A percentile compares a stretch with the other conserved stretches of the same genome.
Conservation (phyloP, 106 monocot species). For the Acorus gramineus region DNA sequence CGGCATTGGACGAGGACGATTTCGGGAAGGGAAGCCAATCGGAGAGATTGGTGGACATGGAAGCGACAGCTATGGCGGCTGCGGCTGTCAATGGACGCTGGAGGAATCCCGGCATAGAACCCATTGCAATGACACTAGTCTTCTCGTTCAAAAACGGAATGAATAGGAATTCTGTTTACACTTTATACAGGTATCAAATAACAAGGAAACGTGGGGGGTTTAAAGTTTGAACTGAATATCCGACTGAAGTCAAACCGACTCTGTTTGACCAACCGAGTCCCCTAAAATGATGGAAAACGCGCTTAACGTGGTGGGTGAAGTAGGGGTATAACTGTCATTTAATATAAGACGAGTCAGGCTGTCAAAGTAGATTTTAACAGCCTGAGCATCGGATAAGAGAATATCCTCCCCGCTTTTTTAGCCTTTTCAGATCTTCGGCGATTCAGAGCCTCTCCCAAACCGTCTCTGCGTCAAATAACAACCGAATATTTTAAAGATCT, state of each 20-base stretch:
- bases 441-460: no score
- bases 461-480: no score
- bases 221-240: no score
- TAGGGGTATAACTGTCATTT: no score
- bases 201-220: not conserved
- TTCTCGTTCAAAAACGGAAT: not conserved
- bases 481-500: no score
- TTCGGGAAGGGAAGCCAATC: slow-evolving; percentile 32
- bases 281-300: not conserved
- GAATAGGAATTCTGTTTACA: no score
- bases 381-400: not conserved
- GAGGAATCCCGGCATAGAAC: slow-evolving; percentile 47
- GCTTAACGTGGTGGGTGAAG: not conserved
- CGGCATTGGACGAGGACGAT: slow-evolving; percentile 1
- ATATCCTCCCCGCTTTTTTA: no score
- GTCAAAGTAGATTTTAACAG: slow-evolving; percentile 10
- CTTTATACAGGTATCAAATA: no score
- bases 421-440: no score
- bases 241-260: no score
- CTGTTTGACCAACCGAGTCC: no score
- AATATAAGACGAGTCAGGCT: not conserved
- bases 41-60: slow-evolving; percentile 54
- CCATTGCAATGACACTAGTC: slow-evolving; percentile 25
- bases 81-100: slow-evolving; percentile 76
- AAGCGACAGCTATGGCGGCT: slow-evolving; percentile 56